Percentiles rank a stretch among this genome's conserved stretches.
Evolutionary conservation across 2,329 filamentous ascomycete species (phyloP).

Genomic region (Venturiaceae sp.): DNA sequence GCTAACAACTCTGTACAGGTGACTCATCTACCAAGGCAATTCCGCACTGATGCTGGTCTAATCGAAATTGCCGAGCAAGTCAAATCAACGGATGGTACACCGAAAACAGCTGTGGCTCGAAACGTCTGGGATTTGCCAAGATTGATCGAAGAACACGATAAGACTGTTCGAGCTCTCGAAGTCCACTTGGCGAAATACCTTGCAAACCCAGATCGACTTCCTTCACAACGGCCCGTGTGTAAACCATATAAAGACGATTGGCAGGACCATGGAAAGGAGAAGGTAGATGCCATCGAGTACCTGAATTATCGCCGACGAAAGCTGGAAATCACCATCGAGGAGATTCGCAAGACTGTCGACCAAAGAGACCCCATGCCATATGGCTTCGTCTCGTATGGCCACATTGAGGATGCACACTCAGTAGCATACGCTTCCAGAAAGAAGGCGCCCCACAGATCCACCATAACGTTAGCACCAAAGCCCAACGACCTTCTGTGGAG

Average conservation of each 20-base stretch:
- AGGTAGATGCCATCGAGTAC: conserved; percentile 91
- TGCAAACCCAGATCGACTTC: conserved; percentile 24
- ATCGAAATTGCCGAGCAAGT: conserved; percentile 71
- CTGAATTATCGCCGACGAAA: conserved; percentile 77
- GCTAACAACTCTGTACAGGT: no score
- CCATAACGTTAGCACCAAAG: conserved; percentile 67
- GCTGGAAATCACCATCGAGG: conserved; percentile 75
- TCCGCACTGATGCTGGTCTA: conserved; percentile 77
- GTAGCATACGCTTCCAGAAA: conserved; percentile 74
- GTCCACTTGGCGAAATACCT: conserved; percentile 71
- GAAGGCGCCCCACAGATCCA: conserved; percentile 70
- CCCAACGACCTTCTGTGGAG: conserved; percentile 95
- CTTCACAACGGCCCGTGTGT: conserved; percentile 66
- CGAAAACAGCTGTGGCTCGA: conserved; percentile 74
- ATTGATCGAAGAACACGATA: conserved; percentile 76
- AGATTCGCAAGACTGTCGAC: conserved; percentile 68
- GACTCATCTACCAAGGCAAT: conserved; percentile 26
- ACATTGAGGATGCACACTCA: conserved; percentile 76
- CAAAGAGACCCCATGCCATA: conserved; percentile 35
- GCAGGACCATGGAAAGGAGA: conserved; percentile 57
- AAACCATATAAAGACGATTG: conserved; percentile 71
- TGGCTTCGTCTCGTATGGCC: conserved; percentile 88
- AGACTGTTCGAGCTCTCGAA: conserved; percentile 73
- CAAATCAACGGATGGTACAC: conserved; percentile 67
- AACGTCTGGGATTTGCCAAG: conserved; percentile 86